Evolutionary conservation across 2,329 filamentous ascomycete species (phyloP), one percentile per base, ranked within the genome.

Genomic region (Akanthomyces uredinophilus): DNA sequence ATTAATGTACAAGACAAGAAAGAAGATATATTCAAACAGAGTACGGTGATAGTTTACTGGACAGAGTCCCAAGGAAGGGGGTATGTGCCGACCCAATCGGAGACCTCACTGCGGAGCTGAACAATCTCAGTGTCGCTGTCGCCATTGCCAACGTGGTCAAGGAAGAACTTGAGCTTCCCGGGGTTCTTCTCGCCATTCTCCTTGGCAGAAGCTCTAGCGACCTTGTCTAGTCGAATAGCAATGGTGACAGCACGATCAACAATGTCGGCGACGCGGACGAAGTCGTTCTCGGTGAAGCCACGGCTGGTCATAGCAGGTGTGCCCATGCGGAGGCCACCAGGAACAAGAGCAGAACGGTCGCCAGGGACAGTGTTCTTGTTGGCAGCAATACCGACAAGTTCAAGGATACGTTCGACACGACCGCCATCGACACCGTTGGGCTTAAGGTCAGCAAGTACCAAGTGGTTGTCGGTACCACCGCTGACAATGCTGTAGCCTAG

Each of bases 281-380:
- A 99, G 77, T 99, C 95, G 61, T 89, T 87, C 70, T 93, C 88
- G 68, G 83, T 85, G 75, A 99, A 94, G n/a, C 94, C 95, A 64
- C 95, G 87, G 20, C 92, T 96, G 24, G 95, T 98, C 95, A 99
- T 99, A 68, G 95, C 95, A 0, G 95, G 95, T 0, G 94, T 95
- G 61, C 95, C 95, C 78, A 99, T 93, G 67, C 95, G 89, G 66
- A 99, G 83, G 66, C 95, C 95, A 67, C 94, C 94, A 16, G 95
- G 95, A 66, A 94, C 91, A 72, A 99, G 85, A 1, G 95, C 95
- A 1, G 92, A 96, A 73, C 89, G 91, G 78, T 99, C 95, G 49
- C 94, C 95, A 1, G 95, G 95, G 0, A 97, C 94, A 8, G 95
- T 97, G 80, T 99, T 99, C 84, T 99, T 99, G 83, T 99, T 99